Conservation (phyloP, 768 basidiomycete genomes). For the Crassisporium funariophilum region DNA sequence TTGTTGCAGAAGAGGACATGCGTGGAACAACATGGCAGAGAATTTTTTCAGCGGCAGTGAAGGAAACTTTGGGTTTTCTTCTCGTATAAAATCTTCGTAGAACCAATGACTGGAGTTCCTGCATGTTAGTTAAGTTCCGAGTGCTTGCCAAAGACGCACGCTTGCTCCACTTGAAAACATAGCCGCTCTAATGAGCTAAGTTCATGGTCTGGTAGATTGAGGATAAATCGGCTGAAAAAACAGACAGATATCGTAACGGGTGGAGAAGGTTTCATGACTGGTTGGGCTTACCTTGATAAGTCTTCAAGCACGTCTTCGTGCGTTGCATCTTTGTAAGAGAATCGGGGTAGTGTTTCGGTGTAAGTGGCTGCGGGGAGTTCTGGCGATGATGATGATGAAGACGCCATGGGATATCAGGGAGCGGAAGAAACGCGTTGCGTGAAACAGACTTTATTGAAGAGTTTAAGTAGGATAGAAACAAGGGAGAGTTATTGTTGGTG, state of each 20-base stretch:
- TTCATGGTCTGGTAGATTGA: conserved; percentile 95
- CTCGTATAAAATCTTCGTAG: conserved; percentile 98
- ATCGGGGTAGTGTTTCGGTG: conserved; percentile 37
- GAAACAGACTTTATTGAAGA: conserved; percentile 18
- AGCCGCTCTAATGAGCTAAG: conserved; percentile 88
- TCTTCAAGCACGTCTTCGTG: conserved; percentile 90
- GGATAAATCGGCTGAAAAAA: conserved; percentile 79
- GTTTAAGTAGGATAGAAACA: conserved; percentile 17
- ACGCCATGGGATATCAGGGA: conserved; percentile 57
- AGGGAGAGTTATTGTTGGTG: conserved; percentile 10
- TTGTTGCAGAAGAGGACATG: conserved; percentile 79
- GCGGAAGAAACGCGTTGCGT: conserved; percentile 31
- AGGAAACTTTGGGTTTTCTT: conserved; percentile 84
- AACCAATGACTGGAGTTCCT: conserved; percentile 90
- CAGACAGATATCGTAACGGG: neutral
- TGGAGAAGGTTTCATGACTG: neutral
- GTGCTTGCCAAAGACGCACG: conserved; percentile 57
- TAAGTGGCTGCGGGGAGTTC: conserved; percentile 58
- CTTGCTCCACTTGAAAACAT: conserved; percentile 99
- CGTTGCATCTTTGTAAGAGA: conserved; percentile 71
- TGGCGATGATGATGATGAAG: conserved; percentile 78
- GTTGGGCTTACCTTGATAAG: conserved; percentile 76
- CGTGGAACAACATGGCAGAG: conserved; percentile 86
- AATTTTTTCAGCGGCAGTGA: conserved; percentile 90
- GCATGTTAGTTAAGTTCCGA: conserved; percentile 11